Percentiles rank a stretch among this genome's conserved stretches.
phyloP scores from a whole-genome alignment of 2,329 filamentous ascomycete genomes.

The Ciborinia camelliae region DNA sequence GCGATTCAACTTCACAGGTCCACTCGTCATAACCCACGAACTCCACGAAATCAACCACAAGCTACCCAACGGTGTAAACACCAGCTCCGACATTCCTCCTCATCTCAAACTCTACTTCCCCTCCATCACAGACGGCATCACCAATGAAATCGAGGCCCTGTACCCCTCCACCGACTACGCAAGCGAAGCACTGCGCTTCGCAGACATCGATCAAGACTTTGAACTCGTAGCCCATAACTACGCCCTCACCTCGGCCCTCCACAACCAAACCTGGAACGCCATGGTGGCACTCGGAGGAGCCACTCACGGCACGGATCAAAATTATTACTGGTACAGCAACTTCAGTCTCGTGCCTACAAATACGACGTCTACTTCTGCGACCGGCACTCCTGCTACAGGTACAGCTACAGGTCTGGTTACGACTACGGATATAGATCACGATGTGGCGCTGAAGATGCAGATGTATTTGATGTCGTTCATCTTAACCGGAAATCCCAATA shows the following conservation, averaged over 20 bases:
- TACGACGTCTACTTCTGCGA: constrained; percentile 21
- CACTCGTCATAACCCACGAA: constrained; percentile 39
- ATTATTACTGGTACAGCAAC: constrained; percentile 39
- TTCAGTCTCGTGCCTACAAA: constrained; percentile 29
- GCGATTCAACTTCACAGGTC: constrained; percentile 40
- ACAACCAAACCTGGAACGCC: constrained; percentile 41
- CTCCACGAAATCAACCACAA: constrained; percentile 38
- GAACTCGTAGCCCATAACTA: constrained; percentile 39
- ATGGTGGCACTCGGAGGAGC: constrained; percentile 36
- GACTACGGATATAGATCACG: constrained; percentile 30
- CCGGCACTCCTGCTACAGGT: constrained; percentile 17
- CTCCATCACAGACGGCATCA: constrained; percentile 37
- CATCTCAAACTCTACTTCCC: constrained; percentile 39
- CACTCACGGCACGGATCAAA: constrained; percentile 40
- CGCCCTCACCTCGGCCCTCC: constrained; percentile 38
- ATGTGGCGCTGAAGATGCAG: constrained; percentile 37
- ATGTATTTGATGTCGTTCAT: constrained; percentile 41
- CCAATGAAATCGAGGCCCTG: constrained; percentile 35
- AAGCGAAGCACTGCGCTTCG: constrained; percentile 38
- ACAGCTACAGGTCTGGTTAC: constrained; percentile 27
- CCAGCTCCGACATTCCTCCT: constrained; percentile 36
- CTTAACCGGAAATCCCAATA: constrained; percentile 32
- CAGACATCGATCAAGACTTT: constrained; percentile 40
- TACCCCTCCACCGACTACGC: constrained; percentile 39
- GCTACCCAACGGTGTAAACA: constrained; percentile 37